Evolutionary conservation across 202 grass and related monocot genomes (phyloP).

Genomic region (Musa balbisiana): DNA sequence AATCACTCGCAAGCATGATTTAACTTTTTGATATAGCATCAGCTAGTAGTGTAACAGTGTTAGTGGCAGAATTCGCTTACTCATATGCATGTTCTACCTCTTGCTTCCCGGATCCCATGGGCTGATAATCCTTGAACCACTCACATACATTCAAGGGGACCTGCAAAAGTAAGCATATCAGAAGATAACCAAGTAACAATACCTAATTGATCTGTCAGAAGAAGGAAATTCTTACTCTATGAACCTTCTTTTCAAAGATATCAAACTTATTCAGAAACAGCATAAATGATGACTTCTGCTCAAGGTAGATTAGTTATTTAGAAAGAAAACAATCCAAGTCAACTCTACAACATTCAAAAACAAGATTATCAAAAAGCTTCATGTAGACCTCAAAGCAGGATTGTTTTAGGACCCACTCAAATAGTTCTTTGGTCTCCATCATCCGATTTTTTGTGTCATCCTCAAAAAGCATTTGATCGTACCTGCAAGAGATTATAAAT

Average conservation of each 20-base stretch:
- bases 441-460: conserved; percentile 90
- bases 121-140: conserved; percentile 96
- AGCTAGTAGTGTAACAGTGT: background rate
- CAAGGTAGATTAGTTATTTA: conserved; percentile 16
- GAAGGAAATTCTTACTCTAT: conserved; percentile 43
- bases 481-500: conserved; percentile 34
- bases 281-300: conserved; percentile 96
- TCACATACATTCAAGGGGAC: conserved; percentile 85
- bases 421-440: conserved; percentile 96
- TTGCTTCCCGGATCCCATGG: conserved; percentile 75
- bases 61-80: conserved; percentile 40
- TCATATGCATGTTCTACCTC: conserved; percentile 96
- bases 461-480: conserved; percentile 90
- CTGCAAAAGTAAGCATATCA: conserved; percentile 28
- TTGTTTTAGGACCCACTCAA: conserved; percentile 95
- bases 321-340: conserved; percentile 3
- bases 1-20: background rate
- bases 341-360: background rate
- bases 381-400: conserved; percentile 79
- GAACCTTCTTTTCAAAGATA: conserved; percentile 95
- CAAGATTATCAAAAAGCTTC: background rate
- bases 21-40: background rate
- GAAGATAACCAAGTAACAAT: background rate
- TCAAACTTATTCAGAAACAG: conserved; percentile 97
- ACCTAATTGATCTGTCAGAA: background rate